Percentiles rank a stretch among this genome's conserved stretches.
These are phyloP conservation scores for Calendula officinalis DNA, from an alignment of 129 eudicot species.

Conservation along the genomic window DNA sequence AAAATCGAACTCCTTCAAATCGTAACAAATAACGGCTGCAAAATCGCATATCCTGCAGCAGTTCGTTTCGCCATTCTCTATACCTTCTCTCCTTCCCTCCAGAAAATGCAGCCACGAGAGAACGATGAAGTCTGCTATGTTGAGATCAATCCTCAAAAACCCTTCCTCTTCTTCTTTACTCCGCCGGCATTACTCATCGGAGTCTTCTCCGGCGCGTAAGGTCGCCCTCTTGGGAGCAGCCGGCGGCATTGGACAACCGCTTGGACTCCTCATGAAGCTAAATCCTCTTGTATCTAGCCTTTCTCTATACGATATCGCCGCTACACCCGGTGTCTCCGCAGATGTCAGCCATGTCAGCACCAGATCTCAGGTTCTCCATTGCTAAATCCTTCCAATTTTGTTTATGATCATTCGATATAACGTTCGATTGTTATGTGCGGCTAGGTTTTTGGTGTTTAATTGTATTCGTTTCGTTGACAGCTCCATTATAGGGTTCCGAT, in stretches of 20 bases:
- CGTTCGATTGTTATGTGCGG: background rate
- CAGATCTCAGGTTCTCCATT: constrained; percentile 66
- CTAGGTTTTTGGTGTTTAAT: background rate
- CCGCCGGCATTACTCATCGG: constrained; percentile 43
- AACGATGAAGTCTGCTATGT: constrained; percentile 41
- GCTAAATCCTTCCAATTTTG: background rate
- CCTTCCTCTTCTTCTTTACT: constrained; percentile 17
- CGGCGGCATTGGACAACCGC: constrained; percentile 98
- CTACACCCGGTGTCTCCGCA: constrained; percentile 60
- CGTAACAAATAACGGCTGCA: too few relatives aligned
- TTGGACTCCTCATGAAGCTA: constrained; percentile 66
- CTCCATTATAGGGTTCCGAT: constrained; percentile 1
- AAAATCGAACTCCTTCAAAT: too few relatives aligned
- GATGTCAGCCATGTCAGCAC: constrained; percentile 95
- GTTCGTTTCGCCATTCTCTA: too few relatives aligned
- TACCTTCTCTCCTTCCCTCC: too few relatives aligned
- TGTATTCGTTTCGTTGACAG: background rate
- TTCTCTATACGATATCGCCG: constrained; percentile 57
- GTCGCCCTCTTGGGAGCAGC: constrained; percentile 39
- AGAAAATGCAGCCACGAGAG: too few relatives aligned
- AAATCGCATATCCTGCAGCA: too few relatives aligned
- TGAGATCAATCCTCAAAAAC: constrained; percentile 49
- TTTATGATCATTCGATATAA: too few relatives aligned
- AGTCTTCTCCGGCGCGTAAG: constrained; percentile 33
- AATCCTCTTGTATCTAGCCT: constrained; percentile 88